Base-by-base conservation (phyloP, 192 early-diverging fungal genomes). In the Mortierella alpina region DNA sequence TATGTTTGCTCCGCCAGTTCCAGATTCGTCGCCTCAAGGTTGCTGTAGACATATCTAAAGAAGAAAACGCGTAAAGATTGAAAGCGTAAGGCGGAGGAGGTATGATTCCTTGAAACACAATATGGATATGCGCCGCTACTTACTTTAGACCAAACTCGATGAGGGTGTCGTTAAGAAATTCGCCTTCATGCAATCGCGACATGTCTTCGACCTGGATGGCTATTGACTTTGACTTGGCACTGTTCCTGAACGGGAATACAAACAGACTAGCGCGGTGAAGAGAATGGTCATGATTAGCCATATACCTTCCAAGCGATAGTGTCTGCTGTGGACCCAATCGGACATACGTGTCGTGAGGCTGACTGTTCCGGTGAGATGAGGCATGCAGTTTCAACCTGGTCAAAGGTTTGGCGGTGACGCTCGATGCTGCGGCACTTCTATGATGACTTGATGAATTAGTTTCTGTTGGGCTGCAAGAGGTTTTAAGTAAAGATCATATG, bases 161-260 rank as follows among this genome's bases (percentile, higher is more conserved):
- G 42, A 94, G 82, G 9, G 91, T 91, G 84, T 96, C 95, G 81
- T 96, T 96, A 52, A 96, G 86, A 71, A 92, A 95, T 75, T 95
- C 91, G 51, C 84, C 90, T 39, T 84, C 83, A 47, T 88, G 68
- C 59, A 95, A 82, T 13, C 94, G 86, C 41, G 64, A 69, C 31
- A 90, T 71, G 71, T 96, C 95, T 0, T 88, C 72, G 7, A 73
- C 74, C 0, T 74, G 85, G 1, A 96, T 80, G 0, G 90, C 86
- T 6, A 94, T 91, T n/a, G 87, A 68, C 20, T 72, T 80, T 31
- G 77, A 49, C 20, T 55, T 80, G 14, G 47, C 41, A 51, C 41
- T 80, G 23, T 42, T 68, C 42, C 72, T 80, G 54, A 80, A 72
- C 11, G 77, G 77, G 31, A 63, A 80, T 48, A 68, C 17, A 39